phyloP scores from a whole-genome alignment of 2,329 filamentous ascomycete genomes.

The Camillea tinctor region DNA sequence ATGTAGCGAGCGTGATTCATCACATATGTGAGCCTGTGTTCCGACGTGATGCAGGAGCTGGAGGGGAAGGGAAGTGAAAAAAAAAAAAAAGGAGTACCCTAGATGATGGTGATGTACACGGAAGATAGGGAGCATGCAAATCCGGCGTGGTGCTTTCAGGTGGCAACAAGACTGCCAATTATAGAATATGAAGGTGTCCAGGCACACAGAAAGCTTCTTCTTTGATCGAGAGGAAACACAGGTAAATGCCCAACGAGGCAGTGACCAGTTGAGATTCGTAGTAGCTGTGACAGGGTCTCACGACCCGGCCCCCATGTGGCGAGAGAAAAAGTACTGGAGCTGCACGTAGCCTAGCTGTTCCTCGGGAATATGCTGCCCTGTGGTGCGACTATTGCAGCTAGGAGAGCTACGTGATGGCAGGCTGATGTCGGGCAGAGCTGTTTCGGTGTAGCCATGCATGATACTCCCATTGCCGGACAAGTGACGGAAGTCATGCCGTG shows the following conservation, averaged over 20 bases:
- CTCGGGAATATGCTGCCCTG: neutral
- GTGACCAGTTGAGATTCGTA: neutral
- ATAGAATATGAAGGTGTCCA: neutral
- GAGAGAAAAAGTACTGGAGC: neutral
- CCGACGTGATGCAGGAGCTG: neutral
- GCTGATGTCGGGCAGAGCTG: neutral
- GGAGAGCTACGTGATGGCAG: too few relatives aligned
- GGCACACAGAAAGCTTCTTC: neutral
- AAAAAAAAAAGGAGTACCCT: neutral
- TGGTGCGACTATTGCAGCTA: neutral
- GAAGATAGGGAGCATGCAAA: neutral
- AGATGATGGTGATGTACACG: neutral
- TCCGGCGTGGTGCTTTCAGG: neutral
- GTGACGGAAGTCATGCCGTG: neutral
- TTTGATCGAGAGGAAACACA: neutral
- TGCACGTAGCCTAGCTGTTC: slow-evolving; percentile 3
- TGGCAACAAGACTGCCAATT: neutral
- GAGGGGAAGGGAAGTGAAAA: too few relatives aligned
- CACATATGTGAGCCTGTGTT: neutral
- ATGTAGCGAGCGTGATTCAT: neutral
- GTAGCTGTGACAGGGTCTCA: neutral
- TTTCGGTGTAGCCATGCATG: neutral
- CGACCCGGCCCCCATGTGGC: neutral
- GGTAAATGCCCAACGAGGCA: neutral
- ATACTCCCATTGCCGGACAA: neutral